These are phyloP conservation scores for Ustilago shanxiensis DNA, from an alignment of 1,284 basidiomycete species.

Conservation along the genomic window DNA sequence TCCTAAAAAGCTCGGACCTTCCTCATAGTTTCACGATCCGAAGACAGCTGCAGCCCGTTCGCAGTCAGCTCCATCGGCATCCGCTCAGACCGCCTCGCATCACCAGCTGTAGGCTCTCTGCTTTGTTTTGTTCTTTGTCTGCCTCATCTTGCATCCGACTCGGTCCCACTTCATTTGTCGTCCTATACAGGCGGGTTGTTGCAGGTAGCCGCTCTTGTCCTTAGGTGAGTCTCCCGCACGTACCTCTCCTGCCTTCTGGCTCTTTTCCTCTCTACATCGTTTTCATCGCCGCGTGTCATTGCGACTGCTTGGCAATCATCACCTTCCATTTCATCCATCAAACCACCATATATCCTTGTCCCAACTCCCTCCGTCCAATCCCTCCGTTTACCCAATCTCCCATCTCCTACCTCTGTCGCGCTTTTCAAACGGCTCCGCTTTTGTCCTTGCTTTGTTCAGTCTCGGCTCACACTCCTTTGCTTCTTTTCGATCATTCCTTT, in stretches of 20 bases:
- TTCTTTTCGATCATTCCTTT: neutral
- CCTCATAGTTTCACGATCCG: neutral
- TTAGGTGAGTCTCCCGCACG: conserved; percentile 1
- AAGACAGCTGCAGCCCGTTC: neutral
- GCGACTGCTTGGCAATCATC: conserved; percentile 1
- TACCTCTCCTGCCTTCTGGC: neutral
- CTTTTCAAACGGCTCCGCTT: neutral
- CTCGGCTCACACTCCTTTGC: conserved; percentile 30
- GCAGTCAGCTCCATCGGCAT: neutral
- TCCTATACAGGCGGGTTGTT: neutral
- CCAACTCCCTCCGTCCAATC: conserved; percentile 1
- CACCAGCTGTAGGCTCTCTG: neutral
- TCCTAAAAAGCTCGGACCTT: conserved; percentile 7
- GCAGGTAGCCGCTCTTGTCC: neutral
- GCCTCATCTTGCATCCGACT: conserved; percentile 1
- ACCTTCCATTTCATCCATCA: neutral
- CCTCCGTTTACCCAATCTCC: neutral
- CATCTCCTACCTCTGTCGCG: neutral
- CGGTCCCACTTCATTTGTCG: conserved; percentile 25
- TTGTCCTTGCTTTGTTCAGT: no score
- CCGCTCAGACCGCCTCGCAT: conserved; percentile 15
- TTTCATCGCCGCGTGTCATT: neutral
- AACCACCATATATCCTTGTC: neutral
- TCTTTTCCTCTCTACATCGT: neutral
- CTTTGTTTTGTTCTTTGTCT: neutral